Evolutionary conservation across 768 basidiomycete species (phyloP), one percentile per base, ranked within the genome.

Genomic region (Amanita molliuscula): DNA sequence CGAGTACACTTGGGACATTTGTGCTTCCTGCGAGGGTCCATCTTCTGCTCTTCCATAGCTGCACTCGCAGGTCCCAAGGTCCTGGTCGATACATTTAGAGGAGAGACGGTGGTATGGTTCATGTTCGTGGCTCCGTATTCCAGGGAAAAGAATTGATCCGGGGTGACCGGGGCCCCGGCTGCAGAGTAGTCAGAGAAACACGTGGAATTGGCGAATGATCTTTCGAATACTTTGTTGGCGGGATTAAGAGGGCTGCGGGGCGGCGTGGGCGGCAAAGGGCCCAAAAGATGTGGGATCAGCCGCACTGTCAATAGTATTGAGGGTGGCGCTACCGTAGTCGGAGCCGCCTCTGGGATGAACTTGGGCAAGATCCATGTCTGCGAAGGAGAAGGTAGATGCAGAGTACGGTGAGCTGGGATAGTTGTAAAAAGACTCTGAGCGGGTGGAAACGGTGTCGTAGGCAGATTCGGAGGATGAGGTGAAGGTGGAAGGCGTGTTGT

Each of bases 391-490:
- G 61, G 74, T 69, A 60, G 75, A 62, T 51, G 73, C 62, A 25
- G 67, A 58, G 62, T 74, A 72, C 6, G 73, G 71, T 42, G 79
- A 77, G 50, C 72, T 65, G 44, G 76, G 71, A 68, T 77, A 77
- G 71, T 76, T 81, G 74, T 79, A 84, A 67, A 79, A 74, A 49
- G 82, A 79, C 60, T 83, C 81, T 49, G 83, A 85, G 58, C 73
- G 79, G 56, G 75, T 75, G 20, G 84, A 86, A 33, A 78, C 63
- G 28, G 79, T 78, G 61, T 83, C 82, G 70, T 80, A 83, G 54
- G 78, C 75, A 54, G 84, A 87, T 65, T 88, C 85, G 54, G 83
- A 82, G 36, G 84, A 87, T 55, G 77, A 78, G 53, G 88, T 88
- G 64, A 90, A 80, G 55, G 82, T 76, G 49, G 88, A 90, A 44